Evolutionary conservation across 345 rosid species (phyloP), one percentile per base, ranked within the genome.

Genomic region (Eutrema yunnanense): DNA sequence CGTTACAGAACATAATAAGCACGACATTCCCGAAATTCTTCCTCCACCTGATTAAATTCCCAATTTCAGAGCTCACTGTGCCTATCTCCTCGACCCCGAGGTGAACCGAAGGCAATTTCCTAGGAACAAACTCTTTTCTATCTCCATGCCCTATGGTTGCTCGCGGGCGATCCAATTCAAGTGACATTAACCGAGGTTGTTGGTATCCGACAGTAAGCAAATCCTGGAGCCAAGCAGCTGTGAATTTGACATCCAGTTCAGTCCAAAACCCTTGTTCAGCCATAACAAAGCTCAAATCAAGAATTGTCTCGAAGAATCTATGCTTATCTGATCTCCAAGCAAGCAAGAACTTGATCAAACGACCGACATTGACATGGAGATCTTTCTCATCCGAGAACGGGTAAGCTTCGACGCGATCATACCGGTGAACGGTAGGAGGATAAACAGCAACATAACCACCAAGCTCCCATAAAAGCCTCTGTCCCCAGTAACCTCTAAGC

Each of bases 151-250:
- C 92, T 36, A 91, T 89, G 51, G 38, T 81, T 59, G 97, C 88
- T 47, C 90, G 78, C 14, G 92, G 96, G 41, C 97, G 76, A 65
- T 86, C 97, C 78, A 94, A 68, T 64, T 94, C 98, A 16, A 94
- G 40, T 7, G 98, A 84, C 97, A 94, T 91, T 52, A 94, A 77
- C 78, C 98, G 85, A 48, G 98, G 98, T 64, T 91, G 98, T 73
- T 86, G 96, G 78, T 91, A 94, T 10, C 97, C 96, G 4, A 91
- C 92, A 22, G 89, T 84, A 78, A 89, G 81, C 88, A 94, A 86
- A 75, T 94, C 98, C 71, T 94, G 92, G 19, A 94, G 90, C 98
- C 98, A 94, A 76, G 92, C 95, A 68, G 92, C 95, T 62, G 98
- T 89, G 42, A 94, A 91, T 71, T 81, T 91, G 62, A 91, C 71